Percentiles rank a stretch among this genome's conserved stretches.
Conservation (phyloP, 345 rosid species). For the Brassica juncea region DNA sequence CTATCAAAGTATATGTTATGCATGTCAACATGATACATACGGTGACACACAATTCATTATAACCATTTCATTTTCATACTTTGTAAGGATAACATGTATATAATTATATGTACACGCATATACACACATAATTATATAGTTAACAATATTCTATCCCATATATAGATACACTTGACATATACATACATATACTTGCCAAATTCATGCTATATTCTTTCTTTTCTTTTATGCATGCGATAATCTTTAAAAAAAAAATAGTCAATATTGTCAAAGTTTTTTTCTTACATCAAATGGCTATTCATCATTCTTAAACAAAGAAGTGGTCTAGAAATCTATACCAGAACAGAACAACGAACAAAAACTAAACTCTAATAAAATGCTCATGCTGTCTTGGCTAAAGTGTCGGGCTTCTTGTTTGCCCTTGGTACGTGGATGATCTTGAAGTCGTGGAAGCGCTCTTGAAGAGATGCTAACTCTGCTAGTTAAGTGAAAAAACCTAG, state of each 20-base stretch:
- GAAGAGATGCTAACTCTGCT: too few species aligned
- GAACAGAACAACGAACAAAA: too few species aligned
- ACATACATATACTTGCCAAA: background rate
- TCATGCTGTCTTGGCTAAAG: too few species aligned
- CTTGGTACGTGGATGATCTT: too few species aligned
- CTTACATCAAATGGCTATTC: too few species aligned
- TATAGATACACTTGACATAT: background rate
- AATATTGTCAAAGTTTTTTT: background rate
- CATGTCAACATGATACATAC: background rate
- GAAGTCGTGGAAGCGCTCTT: too few species aligned
- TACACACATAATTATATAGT: background rate
- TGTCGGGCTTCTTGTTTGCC: too few species aligned
- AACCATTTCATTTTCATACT: background rate
- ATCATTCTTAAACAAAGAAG: too few species aligned
- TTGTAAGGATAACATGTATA: background rate
- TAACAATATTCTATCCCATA: background rate
- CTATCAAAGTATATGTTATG: background rate
- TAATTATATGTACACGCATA: background rate
- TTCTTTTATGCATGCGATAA: background rate
- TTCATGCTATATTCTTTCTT: background rate
- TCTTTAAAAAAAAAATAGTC: background rate
- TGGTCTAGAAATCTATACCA: too few species aligned
- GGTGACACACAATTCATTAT: background rate
- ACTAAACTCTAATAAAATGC: too few species aligned
- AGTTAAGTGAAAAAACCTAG: too few species aligned